Percentiles rank a stretch among this genome's conserved stretches.
Conservation (phyloP, 2,329 filamentous ascomycete species). For the Diaporthe citriasiana region DNA sequence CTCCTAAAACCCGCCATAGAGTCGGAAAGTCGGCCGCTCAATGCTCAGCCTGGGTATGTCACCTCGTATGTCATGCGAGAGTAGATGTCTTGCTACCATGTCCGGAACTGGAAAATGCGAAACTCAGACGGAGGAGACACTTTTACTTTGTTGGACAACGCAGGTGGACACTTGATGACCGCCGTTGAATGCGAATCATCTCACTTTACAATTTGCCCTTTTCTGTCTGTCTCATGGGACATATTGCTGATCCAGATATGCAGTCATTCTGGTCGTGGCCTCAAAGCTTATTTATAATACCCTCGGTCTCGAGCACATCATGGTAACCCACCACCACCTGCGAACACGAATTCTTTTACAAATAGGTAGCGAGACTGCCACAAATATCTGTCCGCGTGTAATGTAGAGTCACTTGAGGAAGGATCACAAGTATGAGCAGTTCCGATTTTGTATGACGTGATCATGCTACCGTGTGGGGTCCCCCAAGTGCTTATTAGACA, state of each 20-base stretch:
- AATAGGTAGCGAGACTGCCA: neutral
- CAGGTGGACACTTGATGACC: neutral
- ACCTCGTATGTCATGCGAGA: neutral
- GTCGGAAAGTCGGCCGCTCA: neutral
- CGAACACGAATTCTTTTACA: neutral
- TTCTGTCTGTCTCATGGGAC: no score
- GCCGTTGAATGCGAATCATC: no score
- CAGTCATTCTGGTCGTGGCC: neutral
- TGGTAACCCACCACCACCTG: neutral
- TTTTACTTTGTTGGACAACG: neutral
- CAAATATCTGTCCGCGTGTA: neutral
- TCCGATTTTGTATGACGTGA: neutral
- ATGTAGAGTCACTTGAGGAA: neutral
- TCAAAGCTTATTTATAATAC: no score
- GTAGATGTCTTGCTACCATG: neutral
- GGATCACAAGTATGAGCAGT: neutral
- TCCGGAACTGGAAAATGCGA: neutral
- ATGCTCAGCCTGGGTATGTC: neutral
- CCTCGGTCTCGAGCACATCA: neutral
- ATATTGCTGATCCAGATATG: no score
- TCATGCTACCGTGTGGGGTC: neutral
- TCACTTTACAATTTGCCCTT: neutral
- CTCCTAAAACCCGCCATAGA: neutral
- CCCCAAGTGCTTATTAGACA: neutral
- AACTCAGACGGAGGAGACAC: no score